Conservation (phyloP, 2,329 filamentous ascomycete genomes). For the Colletotrichum karsti region DNA sequence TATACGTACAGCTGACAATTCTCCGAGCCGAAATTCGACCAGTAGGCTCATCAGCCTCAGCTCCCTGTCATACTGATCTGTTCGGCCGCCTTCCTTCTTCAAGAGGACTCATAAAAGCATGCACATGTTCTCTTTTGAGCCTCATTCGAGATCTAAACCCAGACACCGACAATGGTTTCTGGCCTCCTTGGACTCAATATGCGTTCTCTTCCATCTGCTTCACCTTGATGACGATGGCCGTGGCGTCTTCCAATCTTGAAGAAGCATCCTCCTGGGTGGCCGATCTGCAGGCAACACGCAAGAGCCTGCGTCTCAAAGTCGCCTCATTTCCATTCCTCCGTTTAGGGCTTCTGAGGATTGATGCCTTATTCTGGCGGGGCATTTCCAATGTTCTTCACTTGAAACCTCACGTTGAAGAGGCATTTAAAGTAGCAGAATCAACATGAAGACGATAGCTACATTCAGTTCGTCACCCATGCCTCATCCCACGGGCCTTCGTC, state of each 20-base stretch:
- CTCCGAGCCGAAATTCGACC: too few species aligned
- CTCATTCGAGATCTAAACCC: slow-evolving; percentile 8
- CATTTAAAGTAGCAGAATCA: not conserved
- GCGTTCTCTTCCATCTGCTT: slow-evolving; percentile 31
- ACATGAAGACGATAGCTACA: too few species aligned
- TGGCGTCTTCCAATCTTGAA: slow-evolving; percentile 1
- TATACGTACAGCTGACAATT: too few species aligned
- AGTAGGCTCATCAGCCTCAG: too few species aligned
- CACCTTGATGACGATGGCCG: slow-evolving; percentile 24
- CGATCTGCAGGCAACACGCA: slow-evolving; percentile 26
- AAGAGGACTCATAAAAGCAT: not conserved
- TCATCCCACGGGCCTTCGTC: too few species aligned
- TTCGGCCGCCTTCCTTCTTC: too few species aligned
- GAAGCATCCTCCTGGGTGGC: slow-evolving; percentile 29
- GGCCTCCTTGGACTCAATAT: slow-evolving; percentile 31
- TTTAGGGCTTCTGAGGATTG: slow-evolving; percentile 31
- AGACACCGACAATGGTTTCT: slow-evolving; percentile 26
- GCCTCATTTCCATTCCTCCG: slow-evolving; percentile 30
- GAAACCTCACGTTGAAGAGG: slow-evolving; percentile 26
- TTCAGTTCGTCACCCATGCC: too few species aligned
- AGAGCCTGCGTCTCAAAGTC: slow-evolving; percentile 29
- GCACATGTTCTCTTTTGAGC: not conserved
- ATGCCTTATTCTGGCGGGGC: slow-evolving; percentile 34
- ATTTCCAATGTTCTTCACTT: slow-evolving; percentile 30
- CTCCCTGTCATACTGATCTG: too few species aligned